A percentile compares a stretch with the other conserved stretches of the same genome.
phyloP scores from a whole-genome alignment of 352 stramenopile genomes.

The Ophiocytium majus region DNA sequence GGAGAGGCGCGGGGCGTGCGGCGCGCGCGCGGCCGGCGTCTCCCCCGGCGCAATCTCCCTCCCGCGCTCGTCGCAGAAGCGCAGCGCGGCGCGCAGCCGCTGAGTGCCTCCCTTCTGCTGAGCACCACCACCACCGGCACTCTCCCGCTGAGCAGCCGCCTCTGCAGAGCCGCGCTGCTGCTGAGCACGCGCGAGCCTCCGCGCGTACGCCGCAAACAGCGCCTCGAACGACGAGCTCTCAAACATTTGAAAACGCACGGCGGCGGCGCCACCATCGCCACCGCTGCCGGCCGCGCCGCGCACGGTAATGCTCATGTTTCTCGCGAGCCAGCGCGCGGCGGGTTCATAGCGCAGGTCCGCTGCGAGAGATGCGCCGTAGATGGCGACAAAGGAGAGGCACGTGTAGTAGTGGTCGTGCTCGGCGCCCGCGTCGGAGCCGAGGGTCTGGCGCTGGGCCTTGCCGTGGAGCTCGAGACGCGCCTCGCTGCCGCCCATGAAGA shows the following conservation, averaged over 20 bases:
- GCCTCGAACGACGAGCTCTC: neutral
- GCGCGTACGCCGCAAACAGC: neutral
- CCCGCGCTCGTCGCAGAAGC: neutral
- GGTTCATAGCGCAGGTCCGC: neutral
- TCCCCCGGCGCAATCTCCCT: neutral
- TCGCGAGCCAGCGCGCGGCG: neutral
- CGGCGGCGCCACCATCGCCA: too few species aligned
- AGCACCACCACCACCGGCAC: too few species aligned
- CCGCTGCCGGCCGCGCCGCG: too few species aligned
- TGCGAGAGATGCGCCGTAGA: conserved; percentile 17
- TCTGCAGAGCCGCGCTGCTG: neutral
- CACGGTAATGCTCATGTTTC: neutral
- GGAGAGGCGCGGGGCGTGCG: neutral
- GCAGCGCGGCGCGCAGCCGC: neutral
- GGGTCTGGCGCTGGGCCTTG: conserved; percentile 37
- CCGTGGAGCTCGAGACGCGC: conserved; percentile 30
- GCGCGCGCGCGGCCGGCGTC: neutral
- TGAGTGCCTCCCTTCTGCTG: neutral
- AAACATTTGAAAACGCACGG: neutral
- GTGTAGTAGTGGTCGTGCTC: conserved; percentile 42
- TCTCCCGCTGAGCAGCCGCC: neutral
- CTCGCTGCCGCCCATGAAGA: conserved; percentile 20
- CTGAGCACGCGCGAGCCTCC: neutral
- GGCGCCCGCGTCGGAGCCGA: conserved; percentile 12
- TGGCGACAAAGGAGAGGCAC: conserved; percentile 36